Base-by-base conservation (phyloP, 192 early-diverging fungal species). In the Coemansia sp. region DNA sequence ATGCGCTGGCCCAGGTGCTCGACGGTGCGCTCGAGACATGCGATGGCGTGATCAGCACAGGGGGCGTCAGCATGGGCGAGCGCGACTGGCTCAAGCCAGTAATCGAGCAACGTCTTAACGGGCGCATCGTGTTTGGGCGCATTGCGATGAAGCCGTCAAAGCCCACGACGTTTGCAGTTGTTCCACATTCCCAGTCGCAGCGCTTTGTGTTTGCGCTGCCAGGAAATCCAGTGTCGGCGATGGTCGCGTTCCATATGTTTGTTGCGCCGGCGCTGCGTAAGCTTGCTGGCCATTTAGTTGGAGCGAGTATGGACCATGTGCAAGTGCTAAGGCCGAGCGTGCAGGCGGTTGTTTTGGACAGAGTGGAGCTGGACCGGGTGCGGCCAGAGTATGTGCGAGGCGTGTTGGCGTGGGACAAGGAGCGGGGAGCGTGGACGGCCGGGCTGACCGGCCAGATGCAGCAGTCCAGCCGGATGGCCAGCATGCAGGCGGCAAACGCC, bases 31-130 rank as follows among this genome's bases (percentile, higher is more conserved):
- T 89, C 54, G 59, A 66, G 3, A 74, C 83, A 14, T 85, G 86
- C 8, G 88, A 97, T 58, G 91, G 95, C 0, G 57, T 98, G 0
- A 85, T 98, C 9, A 93, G 92, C 1, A 94, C 95, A 1, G 96
- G 96, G 26, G 96, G 96, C 1, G 96, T 97, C 0, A 94, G 92
- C n/a, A 98, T 98, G 96, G 96, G 96, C 49, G 96, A 98, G 80
- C 79, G 87, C 31, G 96, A 98, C 79, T 84, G 92, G 57, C 77
- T 98, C 50, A 96, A 97, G 63, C 87, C 93, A 0, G 90, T 92
- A 0, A 76, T 96, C 1, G 92, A 94, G 66, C 86, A 89, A 48
- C 81, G 78, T 10, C 67, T 96, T 14, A 82, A 83, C n/a, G 96
- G 90, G 11, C 83, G 64, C 0, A 90, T 97, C 22, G 87, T 91